Conservation (phyloP, 495 filamentous ascomycete genomes). For the Tuber borchii region DNA sequence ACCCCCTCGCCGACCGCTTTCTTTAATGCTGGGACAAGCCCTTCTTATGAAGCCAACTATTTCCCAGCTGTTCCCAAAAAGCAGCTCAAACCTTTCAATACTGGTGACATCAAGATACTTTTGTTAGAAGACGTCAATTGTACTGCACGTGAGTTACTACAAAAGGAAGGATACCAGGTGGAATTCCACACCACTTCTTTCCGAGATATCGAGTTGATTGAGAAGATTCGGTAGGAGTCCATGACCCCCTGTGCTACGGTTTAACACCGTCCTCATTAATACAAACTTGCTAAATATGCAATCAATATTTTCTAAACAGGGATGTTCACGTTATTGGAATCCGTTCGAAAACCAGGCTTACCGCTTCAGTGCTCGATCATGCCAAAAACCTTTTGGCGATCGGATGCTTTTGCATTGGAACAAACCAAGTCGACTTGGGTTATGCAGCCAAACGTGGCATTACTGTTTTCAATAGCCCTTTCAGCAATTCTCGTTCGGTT, state of each 20-base stretch:
- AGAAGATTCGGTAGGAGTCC: constrained; percentile 78
- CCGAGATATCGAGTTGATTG: constrained; percentile 85
- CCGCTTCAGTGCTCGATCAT: constrained; percentile 72
- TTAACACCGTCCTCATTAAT: constrained; percentile 20
- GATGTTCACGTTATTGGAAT: constrained; percentile 98
- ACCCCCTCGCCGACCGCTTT: constrained; percentile 5
- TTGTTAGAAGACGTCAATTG: constrained; percentile 94
- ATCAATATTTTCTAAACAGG: constrained; percentile 45
- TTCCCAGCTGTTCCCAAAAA: constrained; percentile 46
- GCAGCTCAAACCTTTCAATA: constrained; percentile 90
- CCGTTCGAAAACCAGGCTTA: constrained; percentile 94
- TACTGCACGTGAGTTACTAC: constrained; percentile 75
- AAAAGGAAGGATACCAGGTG: constrained; percentile 87
- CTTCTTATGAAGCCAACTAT: background rate
- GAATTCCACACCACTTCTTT: constrained; percentile 83
- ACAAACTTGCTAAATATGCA: constrained; percentile 15
- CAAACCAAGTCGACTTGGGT: constrained; percentile 92
- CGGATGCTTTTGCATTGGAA: constrained; percentile 98
- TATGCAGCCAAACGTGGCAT: constrained; percentile 88
- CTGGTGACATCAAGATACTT: constrained; percentile 90
- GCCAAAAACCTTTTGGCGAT: constrained; percentile 92
- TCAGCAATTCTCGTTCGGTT: constrained; percentile 94
- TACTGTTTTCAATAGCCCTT: constrained; percentile 98
- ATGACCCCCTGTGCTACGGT: constrained; percentile 3
- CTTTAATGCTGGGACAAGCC: background rate